Conservation (phyloP, 495 filamentous ascomycete genomes). For the Xylaria scruposa region DNA sequence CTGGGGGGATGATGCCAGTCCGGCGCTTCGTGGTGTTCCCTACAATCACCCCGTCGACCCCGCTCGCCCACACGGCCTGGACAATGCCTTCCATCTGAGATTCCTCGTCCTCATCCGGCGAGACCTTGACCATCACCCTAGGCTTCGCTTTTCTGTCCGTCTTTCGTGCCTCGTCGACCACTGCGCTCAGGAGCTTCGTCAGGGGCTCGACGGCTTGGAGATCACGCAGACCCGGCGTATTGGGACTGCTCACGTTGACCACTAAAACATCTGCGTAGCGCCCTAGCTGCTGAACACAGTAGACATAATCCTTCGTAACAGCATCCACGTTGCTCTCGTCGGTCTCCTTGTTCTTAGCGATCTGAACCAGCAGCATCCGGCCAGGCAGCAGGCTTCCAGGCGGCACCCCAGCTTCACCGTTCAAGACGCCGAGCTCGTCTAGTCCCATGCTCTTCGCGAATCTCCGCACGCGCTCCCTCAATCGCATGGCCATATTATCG, state of each 20-base stretch:
- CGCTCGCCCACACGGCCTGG: constrained; percentile 79
- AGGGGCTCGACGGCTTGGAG: constrained; percentile 84
- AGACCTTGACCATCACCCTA: constrained; percentile 95
- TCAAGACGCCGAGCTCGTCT: constrained; percentile 73
- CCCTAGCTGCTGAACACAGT: constrained; percentile 80
- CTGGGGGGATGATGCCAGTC: constrained; percentile 68
- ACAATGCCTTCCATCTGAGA: constrained; percentile 86
- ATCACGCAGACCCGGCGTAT: constrained; percentile 86
- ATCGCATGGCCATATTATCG: constrained; percentile 78
- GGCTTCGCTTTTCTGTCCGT: constrained; percentile 75
- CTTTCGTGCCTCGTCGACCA: constrained; percentile 75
- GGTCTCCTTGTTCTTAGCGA: constrained; percentile 96
- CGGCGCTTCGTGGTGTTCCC: constrained; percentile 93
- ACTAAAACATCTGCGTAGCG: constrained; percentile 92
- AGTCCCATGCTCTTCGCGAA: constrained; percentile 75
- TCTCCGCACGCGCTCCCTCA: constrained; percentile 77
- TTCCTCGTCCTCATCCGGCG: constrained; percentile 87
- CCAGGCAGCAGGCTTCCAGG: constrained; percentile 79
- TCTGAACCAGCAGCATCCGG: constrained; percentile 84
- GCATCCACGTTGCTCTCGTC: constrained; percentile 83
- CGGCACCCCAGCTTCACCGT: constrained; percentile 66
- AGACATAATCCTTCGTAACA: constrained; percentile 83
- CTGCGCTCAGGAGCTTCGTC: constrained; percentile 77
- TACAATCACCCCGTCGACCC: constrained; percentile 95
- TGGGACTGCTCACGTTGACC: constrained; percentile 96